These are phyloP conservation scores for Rosa multiflora DNA, from an alignment of 306 rosid species.

Conservation along the genomic window DNA sequence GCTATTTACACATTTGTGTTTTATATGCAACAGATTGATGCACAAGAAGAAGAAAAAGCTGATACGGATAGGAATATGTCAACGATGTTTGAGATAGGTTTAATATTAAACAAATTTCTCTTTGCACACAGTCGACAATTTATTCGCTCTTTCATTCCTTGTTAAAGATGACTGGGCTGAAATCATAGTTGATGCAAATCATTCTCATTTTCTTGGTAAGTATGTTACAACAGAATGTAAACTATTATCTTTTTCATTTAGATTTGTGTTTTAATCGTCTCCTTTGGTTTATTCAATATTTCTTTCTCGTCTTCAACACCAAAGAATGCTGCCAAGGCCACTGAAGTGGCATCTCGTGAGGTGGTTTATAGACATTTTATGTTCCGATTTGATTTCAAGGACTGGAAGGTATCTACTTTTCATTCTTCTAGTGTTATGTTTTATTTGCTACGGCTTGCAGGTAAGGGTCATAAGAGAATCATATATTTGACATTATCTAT, in stretches of 20 bases:
- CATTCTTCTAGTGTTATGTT: not conserved
- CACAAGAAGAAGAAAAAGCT: conserved; percentile 40
- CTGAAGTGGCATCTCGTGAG: conserved; percentile 42
- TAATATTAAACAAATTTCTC: conserved; percentile 58
- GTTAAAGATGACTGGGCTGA: conserved; percentile 85
- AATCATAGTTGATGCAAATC: conserved; percentile 46
- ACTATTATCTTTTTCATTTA: not conserved
- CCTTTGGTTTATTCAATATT: conserved; percentile 4
- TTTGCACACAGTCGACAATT: conserved; percentile 83
- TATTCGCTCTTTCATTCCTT: conserved; percentile 76
- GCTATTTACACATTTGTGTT: conserved; percentile 1
- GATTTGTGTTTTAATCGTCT: not conserved
- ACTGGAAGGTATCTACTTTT: conserved; percentile 69
- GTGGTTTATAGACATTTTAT: conserved; percentile 67
- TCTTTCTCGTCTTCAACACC: conserved; percentile 51
- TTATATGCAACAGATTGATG: conserved; percentile 52
- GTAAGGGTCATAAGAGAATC: too few relatives aligned
- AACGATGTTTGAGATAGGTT: conserved; percentile 54
- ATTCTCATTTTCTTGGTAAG: conserved; percentile 72
- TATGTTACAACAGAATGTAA: conserved; percentile 1
- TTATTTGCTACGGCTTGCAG: not conserved
- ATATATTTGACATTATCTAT: too few relatives aligned
- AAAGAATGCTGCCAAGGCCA: conserved; percentile 65
- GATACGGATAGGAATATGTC: conserved; percentile 80
- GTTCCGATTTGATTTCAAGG: conserved; percentile 80